Evolutionary conservation across 208 protist species (phyloP), one percentile per base, ranked within the genome.

Genomic region (Herpetomonas muscarum): DNA sequence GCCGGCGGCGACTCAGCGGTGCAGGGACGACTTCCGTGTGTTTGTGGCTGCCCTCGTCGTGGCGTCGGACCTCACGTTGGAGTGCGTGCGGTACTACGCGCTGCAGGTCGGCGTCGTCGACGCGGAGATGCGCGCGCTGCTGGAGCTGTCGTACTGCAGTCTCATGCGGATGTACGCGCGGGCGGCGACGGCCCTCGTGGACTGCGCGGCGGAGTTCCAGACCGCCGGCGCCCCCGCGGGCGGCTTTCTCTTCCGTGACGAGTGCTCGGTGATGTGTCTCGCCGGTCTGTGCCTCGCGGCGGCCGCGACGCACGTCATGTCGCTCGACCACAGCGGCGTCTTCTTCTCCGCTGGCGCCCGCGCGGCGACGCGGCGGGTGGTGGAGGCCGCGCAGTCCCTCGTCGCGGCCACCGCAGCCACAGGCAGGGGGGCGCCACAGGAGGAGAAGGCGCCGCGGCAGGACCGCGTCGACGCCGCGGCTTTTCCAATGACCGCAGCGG

Each of bases 91-190:
- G 1, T 49, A 56, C 21, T 67, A 69, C 67, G 74, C 61, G 0
- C 61, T 81, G 21, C 60, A 68, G 42, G 61, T 72, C 55, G 68
- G 70, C 59, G 49, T 70, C 31, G 63, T 77, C 37, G 75, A 76
- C 45, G 66, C 54, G 13, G 75, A 76, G 24, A 57, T 81, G 32
- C 67, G 64, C 55, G 50, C 57, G 6, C 49, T 74, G 22, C 59
- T 81, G 17, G 19, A 67, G 2, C 24, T 71, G n/a, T 55, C 45
- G 31, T 49, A 68, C 17, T 56, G 65, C 9, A 72, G 61, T 15
- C 61, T 81, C 3, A 37, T 64, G 50, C 53, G 55, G 1, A 46
- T 76, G 15, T 58, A 76, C 47, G 28, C 64, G 13, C 49, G 51
- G 1, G 36, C 74, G 10, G 41, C 41, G 17, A 22, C 9, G 41